Base-by-base conservation (phyloP, 805 yeast species). In the Ascoidea asiatica region DNA sequence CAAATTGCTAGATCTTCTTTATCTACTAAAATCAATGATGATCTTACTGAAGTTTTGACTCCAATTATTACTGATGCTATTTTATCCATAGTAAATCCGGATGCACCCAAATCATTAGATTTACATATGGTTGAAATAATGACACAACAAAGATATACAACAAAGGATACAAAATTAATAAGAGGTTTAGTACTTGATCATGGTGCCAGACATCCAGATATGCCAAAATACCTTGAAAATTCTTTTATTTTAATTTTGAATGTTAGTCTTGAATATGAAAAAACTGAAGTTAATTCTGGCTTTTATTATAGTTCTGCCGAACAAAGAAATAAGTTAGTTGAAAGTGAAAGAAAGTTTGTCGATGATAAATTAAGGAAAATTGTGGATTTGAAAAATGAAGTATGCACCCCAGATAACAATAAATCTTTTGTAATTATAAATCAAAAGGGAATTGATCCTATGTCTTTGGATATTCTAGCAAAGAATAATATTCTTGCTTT, bases 151-250 rank as follows among this genome's bases (percentile, higher is more conserved):
- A 90, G 84, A 58, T 84, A 86, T 53, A 73, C 81, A 37, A 86
- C 92, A 33, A 75, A 79, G 49, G 92, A 89, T 45, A 89, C 97
- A 18, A 71, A 73, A 56, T 77, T 92, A 48, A 70, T 92, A 51
- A 79, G 75, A 54, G 98, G 98, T 40, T 73, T 92, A 53, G 98
- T 92, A 36, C 72, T 92, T 52, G 98, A 92, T 62, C 98, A 92
- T 61, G 98, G 98, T 53, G 97, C 96, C 17, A 78, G 98, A 61
- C 98, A 92, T 69, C 98, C 98, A 40, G 98, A 92, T 64, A 92
- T 92, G 98, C 98, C 98, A 47, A 83, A 79, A 52, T 66, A 79
- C 45, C 81, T 92, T 18, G 74, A 76, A 51, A 86, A 92, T 61
- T 96, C 96, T 1, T 69, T 76, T 56, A 79, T 92, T 33, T 72